Evolutionary conservation across 306 rosid species (phyloP), one percentile per base, ranked within the genome.

Genomic region (Arachis hypogaea): DNA sequence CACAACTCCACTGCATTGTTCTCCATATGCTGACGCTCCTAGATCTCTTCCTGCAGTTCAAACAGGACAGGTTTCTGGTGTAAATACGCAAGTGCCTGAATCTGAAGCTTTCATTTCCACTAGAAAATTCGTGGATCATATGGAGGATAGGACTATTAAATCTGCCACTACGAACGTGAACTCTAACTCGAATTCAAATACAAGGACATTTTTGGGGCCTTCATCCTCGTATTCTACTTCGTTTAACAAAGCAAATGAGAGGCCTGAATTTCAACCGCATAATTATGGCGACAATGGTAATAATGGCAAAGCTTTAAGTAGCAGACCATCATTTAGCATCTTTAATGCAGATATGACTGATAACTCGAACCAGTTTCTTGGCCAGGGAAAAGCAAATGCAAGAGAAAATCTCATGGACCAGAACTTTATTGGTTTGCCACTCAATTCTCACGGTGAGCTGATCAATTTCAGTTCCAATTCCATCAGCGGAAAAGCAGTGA

Each of bases 401-500:
- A 81, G 79, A 67, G 82, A 79, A 70, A 81, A 75, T 69, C 54
- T 57, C 60, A 9, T 44, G 60, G 85, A 82, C 30, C 87, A 81
- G 44, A 84, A 76, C 12, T 73, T 81, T 64, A 64, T 77, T 57
- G 86, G 98, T 30, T 85, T 90, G 73, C 96, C 98, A 69, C 91
- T 93, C 78, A 87, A 90, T 79, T 90, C 95, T 46, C 92, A 85
- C 29, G 95, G 96, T 11, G 94, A 87, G 63, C 63, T 87, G 64
- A 90, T 87, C 66, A 90, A 86, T 71, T 86, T 86, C 36, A 77
- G 82, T 86, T 77, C 90, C 43, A 80, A 33, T 33, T 33, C 38
- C 38, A 33, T 33, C 38, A 33, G 86, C 50, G 74, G 77, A 71
- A 71, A 71, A 47, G 68, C 66, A 76, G 60, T 59, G 59, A 68